Evolutionary conservation across 2,329 filamentous ascomycete species (phyloP), one percentile per base, ranked within the genome.

Genomic region (Sporothrix dimorphospora): DNA sequence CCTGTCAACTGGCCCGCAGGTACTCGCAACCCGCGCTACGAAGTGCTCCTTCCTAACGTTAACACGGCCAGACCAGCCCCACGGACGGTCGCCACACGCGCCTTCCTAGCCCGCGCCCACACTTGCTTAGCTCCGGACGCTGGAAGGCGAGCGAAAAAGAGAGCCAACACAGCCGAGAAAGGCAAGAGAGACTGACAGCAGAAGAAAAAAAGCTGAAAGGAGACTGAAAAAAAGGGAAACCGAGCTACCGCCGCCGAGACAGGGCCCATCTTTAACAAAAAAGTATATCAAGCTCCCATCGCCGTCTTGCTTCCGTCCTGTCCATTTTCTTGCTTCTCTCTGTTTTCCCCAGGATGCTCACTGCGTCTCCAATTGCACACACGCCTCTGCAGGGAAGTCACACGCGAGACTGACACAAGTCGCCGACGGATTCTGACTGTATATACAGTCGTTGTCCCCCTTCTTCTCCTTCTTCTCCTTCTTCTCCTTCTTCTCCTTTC

Each of bases 31-130:
- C 53, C 30, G 27, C 34, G 38, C 34, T 42, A 24, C 42, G 11
- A 16, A 9, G 42, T 45, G 16, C 19, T 42, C n/a, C 34, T 21
- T n/a, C 57, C 57, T 21, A 65, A 16, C 40, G n/a, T n/a, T n/a
- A n/a, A 51, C 45, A n/a, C 65, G 45, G 45, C 65, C 16, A 49
- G 65, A 21, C 66, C 47, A 40, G 51, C 67, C 66, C 49, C 51
- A 69, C 67, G 65, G 66, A 21, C 67, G 51, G 70, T 70, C 68
- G 68, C 68, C 68, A 70, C 68, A 70, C 40, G 68, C 68, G 55
- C 68, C 34, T 71, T 49, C 45, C 42, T 67, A 71, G 59, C 38
- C 61, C 38, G 42, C 55, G n/a, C 55, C 61, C 45, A 71, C 61
- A 14, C 45, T 49, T 47, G 34, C n/a, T 19, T 65, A 65, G 59